These are phyloP conservation scores for Didymella exigua DNA, from an alignment of 2,329 filamentous ascomycete species.

Conservation along the genomic window DNA sequence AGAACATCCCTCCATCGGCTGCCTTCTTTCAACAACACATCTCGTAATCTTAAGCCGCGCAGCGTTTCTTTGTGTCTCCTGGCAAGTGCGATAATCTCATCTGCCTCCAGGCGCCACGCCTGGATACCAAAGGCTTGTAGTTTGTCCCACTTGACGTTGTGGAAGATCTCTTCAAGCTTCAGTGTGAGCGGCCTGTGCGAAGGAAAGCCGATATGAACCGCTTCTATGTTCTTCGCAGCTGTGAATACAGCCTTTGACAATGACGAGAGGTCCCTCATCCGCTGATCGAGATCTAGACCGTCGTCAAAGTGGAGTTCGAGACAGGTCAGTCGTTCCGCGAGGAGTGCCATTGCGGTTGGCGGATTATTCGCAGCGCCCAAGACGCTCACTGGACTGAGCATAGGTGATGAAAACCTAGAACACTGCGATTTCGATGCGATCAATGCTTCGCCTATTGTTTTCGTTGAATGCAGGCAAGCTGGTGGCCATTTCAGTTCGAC, in stretches of 20 bases:
- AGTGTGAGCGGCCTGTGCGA: conserved; percentile 62
- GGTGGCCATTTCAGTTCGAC: conserved; percentile 65
- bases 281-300: conserved; percentile 60
- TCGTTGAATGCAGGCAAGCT: conserved; percentile 66
- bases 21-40: conserved; percentile 65
- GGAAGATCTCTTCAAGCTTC: conserved; percentile 66
- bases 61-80: conserved; percentile 62
- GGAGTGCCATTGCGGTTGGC: conserved; percentile 54
- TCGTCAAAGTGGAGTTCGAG: conserved; percentile 69
- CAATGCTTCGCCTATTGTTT: conserved; percentile 63
- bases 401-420: conserved; percentile 66
- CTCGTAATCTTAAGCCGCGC: conserved; percentile 63
- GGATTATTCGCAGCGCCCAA: conserved; percentile 57
- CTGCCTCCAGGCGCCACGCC: conserved; percentile 64
- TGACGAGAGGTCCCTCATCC: conserved; percentile 62
- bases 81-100: conserved; percentile 65
- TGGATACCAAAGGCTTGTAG: conserved; percentile 69
- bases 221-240: conserved; percentile 64
- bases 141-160: conserved; percentile 65
- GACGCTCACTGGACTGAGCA: conserved; percentile 66
- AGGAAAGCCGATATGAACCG: conserved; percentile 69
- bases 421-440: conserved; percentile 62
- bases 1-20: conserved; percentile 68
- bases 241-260: conserved; percentile 65
- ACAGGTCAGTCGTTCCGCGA: conserved; percentile 64